A percentile compares a stretch with the other conserved stretches of the same genome.
Conservation (phyloP, 1,284 basidiomycete genomes). For the Boletus smithii region DNA sequence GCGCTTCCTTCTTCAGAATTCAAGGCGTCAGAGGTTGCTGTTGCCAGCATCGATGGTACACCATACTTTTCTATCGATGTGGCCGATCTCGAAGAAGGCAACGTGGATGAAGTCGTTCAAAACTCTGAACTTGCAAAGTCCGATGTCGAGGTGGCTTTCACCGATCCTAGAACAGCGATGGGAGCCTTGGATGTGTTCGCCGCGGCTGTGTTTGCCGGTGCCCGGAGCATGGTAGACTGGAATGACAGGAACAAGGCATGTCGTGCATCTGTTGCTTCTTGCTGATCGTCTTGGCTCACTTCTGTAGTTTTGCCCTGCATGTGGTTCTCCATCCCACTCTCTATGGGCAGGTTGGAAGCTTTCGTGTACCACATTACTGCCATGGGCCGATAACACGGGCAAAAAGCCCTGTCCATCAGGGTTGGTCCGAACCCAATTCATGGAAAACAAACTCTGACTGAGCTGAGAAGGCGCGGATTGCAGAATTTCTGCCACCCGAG, state of each 20-base stretch:
- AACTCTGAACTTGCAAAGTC: constrained; percentile 37
- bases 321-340: constrained; percentile 80
- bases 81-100: constrained; percentile 45
- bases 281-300: constrained; percentile 3
- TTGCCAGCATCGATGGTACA: constrained; percentile 64
- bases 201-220: constrained; percentile 73
- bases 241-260: constrained; percentile 77
- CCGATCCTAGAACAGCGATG: constrained; percentile 66
- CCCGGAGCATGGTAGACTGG: constrained; percentile 85
- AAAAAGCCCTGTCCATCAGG: constrained; percentile 65
- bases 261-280: not conserved
- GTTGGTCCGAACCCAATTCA: constrained; percentile 39
- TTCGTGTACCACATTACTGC: constrained; percentile 70
- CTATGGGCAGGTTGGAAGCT: constrained; percentile 97
- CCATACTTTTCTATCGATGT: constrained; percentile 83
- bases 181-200: constrained; percentile 52
- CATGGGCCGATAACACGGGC: constrained; percentile 62
- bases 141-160: constrained; percentile 52
- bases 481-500: constrained; percentile 89
- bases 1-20: constrained; percentile 65
- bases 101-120: constrained; percentile 46
- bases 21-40: constrained; percentile 42
- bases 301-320: constrained; percentile 80
- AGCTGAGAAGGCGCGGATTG: constrained; percentile 63
- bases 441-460: constrained; percentile 9